phyloP scores from a whole-genome alignment of 176 grass and related monocot genomes.

The Avena insularis region DNA sequence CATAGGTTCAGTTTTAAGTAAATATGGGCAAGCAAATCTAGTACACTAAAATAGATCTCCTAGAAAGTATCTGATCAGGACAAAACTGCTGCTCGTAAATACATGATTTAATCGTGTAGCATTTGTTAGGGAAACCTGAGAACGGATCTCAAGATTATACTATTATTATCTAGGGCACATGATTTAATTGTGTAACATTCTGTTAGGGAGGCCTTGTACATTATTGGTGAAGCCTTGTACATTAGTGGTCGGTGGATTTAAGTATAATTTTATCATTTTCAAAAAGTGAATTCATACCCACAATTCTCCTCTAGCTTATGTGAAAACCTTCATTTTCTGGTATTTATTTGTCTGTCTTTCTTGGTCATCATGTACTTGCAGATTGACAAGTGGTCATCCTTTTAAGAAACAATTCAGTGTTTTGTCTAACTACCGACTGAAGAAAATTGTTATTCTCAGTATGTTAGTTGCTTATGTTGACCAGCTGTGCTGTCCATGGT shows the following conservation, averaged over 20 bases:
- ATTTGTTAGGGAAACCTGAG: neutral
- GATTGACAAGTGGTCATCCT: too few species aligned
- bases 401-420: too few species aligned
- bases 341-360: too few species aligned
- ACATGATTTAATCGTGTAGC: neutral
- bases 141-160: neutral
- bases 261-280: neutral
- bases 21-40: neutral
- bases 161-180: neutral
- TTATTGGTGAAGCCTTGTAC: neutral
- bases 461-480: conserved; percentile 31
- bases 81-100: neutral
- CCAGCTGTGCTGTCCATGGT: neutral
- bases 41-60: neutral
- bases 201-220: neutral
- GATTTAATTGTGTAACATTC: neutral
- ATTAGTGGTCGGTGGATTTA: neutral
- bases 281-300: neutral
- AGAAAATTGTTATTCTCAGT: neutral
- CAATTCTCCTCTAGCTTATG: conserved; percentile 34
- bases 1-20: neutral
- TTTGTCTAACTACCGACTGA: neutral
- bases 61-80: neutral
- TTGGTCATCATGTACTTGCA: too few species aligned
- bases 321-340: neutral